Evolutionary conservation across 192 early-diverging fungal genomes (phyloP).

Genomic region (Gaertneriomyces semiglobifer): DNA sequence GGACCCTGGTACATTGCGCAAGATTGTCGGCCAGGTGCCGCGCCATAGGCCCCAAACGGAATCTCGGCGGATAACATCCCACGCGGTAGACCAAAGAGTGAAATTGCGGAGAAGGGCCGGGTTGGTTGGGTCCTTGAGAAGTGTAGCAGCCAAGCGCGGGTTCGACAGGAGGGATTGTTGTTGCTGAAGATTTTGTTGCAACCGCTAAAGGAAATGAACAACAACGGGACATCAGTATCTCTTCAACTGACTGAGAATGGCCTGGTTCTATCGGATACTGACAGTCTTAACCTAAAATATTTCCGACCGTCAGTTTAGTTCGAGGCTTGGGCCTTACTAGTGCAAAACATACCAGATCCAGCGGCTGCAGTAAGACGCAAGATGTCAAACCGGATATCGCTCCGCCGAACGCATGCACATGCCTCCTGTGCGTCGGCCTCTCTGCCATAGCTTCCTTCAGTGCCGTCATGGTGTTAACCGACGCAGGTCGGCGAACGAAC

Average conservation of each 20-base stretch:
- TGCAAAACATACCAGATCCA: conserved; percentile 64
- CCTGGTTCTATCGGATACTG: not conserved
- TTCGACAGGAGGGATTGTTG: not conserved
- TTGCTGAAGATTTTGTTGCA: conserved; percentile 30
- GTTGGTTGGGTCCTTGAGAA: conserved; percentile 12
- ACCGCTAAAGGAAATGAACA: conserved; percentile 15
- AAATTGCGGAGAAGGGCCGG: conserved; percentile 18
- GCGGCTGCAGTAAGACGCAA: conserved; percentile 80
- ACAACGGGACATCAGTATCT: not conserved
- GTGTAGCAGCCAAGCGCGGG: not conserved
- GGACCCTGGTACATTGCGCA: conserved; percentile 60
- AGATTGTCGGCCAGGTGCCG: conserved; percentile 67
- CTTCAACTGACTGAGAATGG: not conserved
- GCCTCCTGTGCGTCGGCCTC: conserved; percentile 44
- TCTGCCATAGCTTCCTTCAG: conserved; percentile 18
- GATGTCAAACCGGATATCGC: conserved; percentile 73
- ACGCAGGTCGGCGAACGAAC: no score
- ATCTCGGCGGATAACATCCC: conserved; percentile 56
- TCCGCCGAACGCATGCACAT: conserved; percentile 69
- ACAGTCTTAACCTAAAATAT: conserved; percentile 6
- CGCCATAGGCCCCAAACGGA: conserved; percentile 72
- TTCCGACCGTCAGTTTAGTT: not conserved
- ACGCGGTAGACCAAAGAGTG: conserved; percentile 55
- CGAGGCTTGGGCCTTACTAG: not conserved
- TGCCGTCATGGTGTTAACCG: no score